These are phyloP conservation scores for Orbilia blumenaviensis DNA, from an alignment of 2,329 filamentous ascomycete species.

Conservation along the genomic window DNA sequence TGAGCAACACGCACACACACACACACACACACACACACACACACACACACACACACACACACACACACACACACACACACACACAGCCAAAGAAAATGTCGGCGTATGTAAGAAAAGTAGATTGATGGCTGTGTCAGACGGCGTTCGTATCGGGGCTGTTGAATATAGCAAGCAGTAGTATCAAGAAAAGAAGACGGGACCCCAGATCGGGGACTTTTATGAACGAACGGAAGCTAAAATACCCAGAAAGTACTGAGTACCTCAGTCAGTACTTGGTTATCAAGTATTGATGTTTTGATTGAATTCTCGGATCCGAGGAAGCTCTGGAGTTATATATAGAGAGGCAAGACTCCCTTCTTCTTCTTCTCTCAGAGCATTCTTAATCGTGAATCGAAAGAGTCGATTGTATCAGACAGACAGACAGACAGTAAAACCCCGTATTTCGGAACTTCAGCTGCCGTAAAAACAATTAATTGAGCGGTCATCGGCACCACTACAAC, in stretches of 20 bases:
- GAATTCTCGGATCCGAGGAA: background rate
- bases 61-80: too few species aligned
- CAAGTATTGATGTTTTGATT: background rate
- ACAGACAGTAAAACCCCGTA: background rate
- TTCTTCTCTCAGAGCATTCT: too few species aligned
- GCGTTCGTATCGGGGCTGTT: conserved; percentile 31
- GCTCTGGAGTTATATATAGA: background rate
- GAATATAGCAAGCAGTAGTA: background rate
- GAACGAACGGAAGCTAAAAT: too few species aligned
- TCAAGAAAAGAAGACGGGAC: background rate
- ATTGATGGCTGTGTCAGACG: too few species aligned
- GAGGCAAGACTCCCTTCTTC: background rate
- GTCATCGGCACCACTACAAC: conserved; percentile 34
- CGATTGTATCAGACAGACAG: background rate
- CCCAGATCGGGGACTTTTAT: too few species aligned
- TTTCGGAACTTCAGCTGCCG: background rate
- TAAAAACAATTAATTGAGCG: background rate
- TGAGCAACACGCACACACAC: too few species aligned
- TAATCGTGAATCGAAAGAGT: too few species aligned
- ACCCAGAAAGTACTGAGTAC: background rate
- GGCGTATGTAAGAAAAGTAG: too few species aligned
- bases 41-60: too few species aligned
- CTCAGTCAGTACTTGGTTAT: too few species aligned
- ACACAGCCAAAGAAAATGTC: too few species aligned
- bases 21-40: too few species aligned